A percentile compares a stretch with the other conserved stretches of the same genome.
Evolutionary conservation across 352 stramenopile species (phyloP).

Genomic region (Phytophthora quininea): DNA sequence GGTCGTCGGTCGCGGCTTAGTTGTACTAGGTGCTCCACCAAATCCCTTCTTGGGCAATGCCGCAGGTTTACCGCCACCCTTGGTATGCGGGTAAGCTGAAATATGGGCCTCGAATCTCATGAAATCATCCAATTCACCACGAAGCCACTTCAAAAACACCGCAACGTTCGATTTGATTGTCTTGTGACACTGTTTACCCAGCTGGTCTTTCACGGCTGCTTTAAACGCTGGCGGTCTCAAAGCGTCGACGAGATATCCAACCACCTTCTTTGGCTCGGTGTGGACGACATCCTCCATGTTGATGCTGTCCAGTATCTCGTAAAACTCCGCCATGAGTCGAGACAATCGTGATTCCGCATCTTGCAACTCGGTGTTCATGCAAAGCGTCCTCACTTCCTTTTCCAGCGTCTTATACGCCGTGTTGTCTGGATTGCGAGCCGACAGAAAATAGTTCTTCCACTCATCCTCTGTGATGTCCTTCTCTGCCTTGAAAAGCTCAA

Average conservation of each 20-base stretch:
- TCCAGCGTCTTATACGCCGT: constrained; percentile 11
- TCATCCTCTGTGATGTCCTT: constrained; percentile 8
- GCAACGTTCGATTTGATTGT: constrained; percentile 3
- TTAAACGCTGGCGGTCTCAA: constrained; percentile 2
- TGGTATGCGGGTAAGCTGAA: background rate
- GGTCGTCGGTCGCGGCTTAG: background rate
- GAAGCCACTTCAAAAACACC: constrained; percentile 10
- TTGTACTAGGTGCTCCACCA: background rate
- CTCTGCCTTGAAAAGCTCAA: constrained; percentile 8
- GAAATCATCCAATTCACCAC: constrained; percentile 9
- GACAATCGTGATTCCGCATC: constrained; percentile 10
- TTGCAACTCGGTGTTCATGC: constrained; percentile 4
- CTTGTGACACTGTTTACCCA: constrained; percentile 5
- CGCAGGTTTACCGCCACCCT: background rate
- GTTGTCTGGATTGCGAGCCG: constrained; percentile 5
- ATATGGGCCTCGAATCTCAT: constrained; percentile 22
- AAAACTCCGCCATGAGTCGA: constrained; percentile 2
- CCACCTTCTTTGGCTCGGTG: constrained; percentile 4
- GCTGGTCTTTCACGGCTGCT: constrained; percentile 6
- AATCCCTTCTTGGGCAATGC: background rate
- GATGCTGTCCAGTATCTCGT: constrained; percentile 3
- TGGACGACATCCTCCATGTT: background rate
- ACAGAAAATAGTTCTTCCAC: constrained; percentile 10
- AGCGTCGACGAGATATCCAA: constrained; percentile 1
- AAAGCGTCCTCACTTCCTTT: background rate